Conservation (phyloP, 2,329 filamentous ascomycete genomes). For the Beauveria sp. region DNA sequence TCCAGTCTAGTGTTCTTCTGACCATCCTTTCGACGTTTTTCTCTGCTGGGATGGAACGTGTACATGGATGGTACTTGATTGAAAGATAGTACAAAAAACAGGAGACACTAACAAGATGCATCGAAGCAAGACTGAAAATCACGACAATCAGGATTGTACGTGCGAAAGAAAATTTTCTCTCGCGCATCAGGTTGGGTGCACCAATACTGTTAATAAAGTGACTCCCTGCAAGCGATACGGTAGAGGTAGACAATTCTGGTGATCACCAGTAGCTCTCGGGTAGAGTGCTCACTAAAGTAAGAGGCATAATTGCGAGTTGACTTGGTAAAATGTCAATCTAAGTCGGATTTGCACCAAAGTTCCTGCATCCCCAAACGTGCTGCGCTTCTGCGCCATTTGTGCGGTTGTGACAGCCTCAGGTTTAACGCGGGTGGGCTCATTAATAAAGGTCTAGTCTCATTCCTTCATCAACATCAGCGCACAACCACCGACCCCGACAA, state of each 20-base stretch:
- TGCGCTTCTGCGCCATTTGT: neutral
- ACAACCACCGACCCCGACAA: neutral
- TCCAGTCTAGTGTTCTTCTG: too few relatives aligned
- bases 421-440: neutral
- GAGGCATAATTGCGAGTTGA: too few relatives aligned
- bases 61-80: too few relatives aligned
- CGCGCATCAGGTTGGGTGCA: neutral
- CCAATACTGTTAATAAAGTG: neutral
- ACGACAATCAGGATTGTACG: neutral
- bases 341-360: too few relatives aligned
- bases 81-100: too few relatives aligned
- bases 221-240: neutral
- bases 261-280: neutral
- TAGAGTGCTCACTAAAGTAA: too few relatives aligned
- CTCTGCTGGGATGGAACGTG: too few relatives aligned
- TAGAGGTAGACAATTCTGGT: neutral
- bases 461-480: neutral
- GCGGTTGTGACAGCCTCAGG: neutral
- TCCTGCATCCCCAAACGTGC: neutral
- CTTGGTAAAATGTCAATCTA: too few relatives aligned
- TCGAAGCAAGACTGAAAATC: too few relatives aligned
- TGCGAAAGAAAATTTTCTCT: neutral
- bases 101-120: too few relatives aligned
- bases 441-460: neutral
- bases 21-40: neutral